Base-by-base conservation (phyloP, 2,329 filamentous ascomycete genomes). In the Epichloe sp. region DNA sequence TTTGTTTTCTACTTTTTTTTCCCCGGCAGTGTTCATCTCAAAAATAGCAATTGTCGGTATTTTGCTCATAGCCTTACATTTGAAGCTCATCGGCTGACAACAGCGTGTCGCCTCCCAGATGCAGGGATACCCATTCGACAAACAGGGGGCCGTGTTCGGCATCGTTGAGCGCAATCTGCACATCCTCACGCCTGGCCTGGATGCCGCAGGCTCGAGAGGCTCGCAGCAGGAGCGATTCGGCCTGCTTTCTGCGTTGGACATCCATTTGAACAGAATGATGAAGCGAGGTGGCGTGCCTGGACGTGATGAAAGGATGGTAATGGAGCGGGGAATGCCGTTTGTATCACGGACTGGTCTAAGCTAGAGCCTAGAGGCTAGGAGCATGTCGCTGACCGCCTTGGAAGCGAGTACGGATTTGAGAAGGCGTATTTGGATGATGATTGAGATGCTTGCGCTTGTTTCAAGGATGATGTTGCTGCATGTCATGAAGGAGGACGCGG, bases 51-150 rank as follows among this genome's bases (percentile, higher is more conserved):
- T 11, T 44, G 15, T 14, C 43, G 5, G 15, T 34, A 3, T 34
- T 7, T 2, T 35, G 26, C 8, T 31, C 26, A 15, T 6, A 17
- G 7, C 6, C 48, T 31, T 35, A 81, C 78, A 76, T 59, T 45
- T 70, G 68, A 53, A 78, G 64, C 63, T 82, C 78, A 58, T 80
- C 74, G 51, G 65, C 67, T 43, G 73, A 75, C 41, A 82, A 64
- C 12, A 82, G 67, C 26, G 75, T 78, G 54, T 79, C 76, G 2
- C 65, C 59, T 12, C 63, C 63, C 36, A 81, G 65, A 58, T 78
- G 73, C 55, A 68, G 60, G 31, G 66, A 61, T 15, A 72, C 71
- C 78, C 78, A 82, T 44, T 70, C 69, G 3, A 63, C 60, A 44
- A 76, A 64, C 4, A 62, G 60, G 3, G 64, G 57, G 35, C 66